Base-by-base conservation (phyloP, 495 filamentous ascomycete genomes). In the Tuber magnatum region DNA sequence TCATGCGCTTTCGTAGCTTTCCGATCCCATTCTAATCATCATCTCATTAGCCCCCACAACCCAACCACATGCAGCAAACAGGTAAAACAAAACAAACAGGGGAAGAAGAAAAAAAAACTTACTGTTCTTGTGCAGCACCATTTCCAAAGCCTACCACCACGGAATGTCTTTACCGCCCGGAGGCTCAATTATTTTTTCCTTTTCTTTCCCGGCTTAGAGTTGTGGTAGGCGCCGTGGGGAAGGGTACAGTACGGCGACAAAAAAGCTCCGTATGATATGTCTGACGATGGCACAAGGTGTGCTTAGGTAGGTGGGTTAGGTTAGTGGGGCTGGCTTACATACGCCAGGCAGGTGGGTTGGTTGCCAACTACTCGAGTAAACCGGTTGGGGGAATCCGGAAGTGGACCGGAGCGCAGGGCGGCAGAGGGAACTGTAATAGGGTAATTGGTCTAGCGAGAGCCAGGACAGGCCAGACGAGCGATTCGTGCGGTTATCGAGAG, bases 41-140 rank as follows among this genome's bases (percentile, higher is more conserved):
- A 46, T 12, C 56, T 83, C 81, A 46, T 71, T 85, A 40, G 75
- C 87, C 56, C 81, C 83, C 72, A 61, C 83, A n/a, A 75, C 78
- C 70, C 77, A 18, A 85, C 68, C 79, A 85, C 32, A 86, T 86
- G 16, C 73, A 86, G 40, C 85, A 77, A 56, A 74, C 90, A 40
- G 80, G 92, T 1, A 83, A 84, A 38, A 89, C 86, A 40, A 40
- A 40, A 40, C 39, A 40, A 40, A 40, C 39, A 7, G 39, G 7
- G 39, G 39, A 40, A 7, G 39, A 81, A 86, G 92, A 72, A 90
- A 93, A 89, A 91, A 92, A 72, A 69, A 68, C 76, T 40, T 74
- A 80, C 74, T 69, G 70, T 80, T 70, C 75, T 77, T 79, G 74
- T 80, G 75, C 76, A 78, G 77, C 68, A 83, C 81, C 81, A 82